These are phyloP conservation scores for Auricularia sp. DNA, from an alignment of 768 basidiomycete genomes.

Conservation along the genomic window DNA sequence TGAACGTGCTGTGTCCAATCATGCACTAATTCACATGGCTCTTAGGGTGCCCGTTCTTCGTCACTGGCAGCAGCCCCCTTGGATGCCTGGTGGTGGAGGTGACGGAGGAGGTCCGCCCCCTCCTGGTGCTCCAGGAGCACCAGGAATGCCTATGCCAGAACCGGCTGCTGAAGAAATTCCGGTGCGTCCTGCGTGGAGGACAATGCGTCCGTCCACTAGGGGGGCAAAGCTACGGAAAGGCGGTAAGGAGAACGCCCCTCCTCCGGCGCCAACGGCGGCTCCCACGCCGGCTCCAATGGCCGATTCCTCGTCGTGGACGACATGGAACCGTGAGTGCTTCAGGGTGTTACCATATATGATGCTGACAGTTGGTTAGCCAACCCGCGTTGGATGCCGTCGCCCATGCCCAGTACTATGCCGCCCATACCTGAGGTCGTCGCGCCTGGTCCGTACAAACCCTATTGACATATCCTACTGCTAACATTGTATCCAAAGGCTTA, in stretches of 20 bases:
- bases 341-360: not conserved
- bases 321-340: conserved; percentile 62
- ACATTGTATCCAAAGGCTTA: not conserved
- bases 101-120: not conserved
- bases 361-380: not conserved
- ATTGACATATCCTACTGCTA: not conserved
- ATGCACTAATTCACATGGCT: not conserved
- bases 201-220: conserved; percentile 42
- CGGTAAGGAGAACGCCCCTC: conserved; percentile 28
- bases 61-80: conserved; percentile 5
- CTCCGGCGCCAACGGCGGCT: conserved; percentile 30
- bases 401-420: not conserved
- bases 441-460: not conserved
- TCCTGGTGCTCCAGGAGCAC: conserved; percentile 7
- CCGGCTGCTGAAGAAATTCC: conserved; percentile 34
- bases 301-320: conserved; percentile 66
- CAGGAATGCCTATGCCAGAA: conserved; percentile 24
- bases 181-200: conserved; percentile 55
- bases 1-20: conserved; percentile 5
- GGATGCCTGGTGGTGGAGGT: not conserved
- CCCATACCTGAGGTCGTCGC: not conserved
- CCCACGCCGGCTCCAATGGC: conserved; percentile 16
- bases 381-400: too few species aligned
- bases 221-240: conserved; percentile 46
- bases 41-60: conserved; percentile 33